Percentiles rank a stretch among this genome's conserved stretches.
phyloP scores from a whole-genome alignment of 2,329 filamentous ascomycete genomes.

The Tolypocladium sp. region DNA sequence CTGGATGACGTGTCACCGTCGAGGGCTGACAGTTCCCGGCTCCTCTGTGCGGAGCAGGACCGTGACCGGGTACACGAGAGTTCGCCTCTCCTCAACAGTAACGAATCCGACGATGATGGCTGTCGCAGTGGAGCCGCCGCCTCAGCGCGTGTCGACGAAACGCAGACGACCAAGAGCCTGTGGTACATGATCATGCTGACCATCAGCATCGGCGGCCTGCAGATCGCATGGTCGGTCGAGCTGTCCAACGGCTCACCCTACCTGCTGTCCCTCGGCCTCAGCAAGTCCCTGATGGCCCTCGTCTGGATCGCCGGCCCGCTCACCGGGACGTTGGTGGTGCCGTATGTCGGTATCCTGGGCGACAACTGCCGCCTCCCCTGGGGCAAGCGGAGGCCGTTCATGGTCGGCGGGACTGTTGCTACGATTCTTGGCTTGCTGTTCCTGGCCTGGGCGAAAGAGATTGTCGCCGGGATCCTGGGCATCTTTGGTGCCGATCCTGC shows the following conservation, averaged over 20 bases:
- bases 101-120: background rate
- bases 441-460: conserved; percentile 66
- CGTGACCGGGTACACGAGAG: conserved; percentile 15
- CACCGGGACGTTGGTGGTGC: conserved; percentile 70
- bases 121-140: background rate
- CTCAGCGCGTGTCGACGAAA: conserved; percentile 12
- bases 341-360: conserved; percentile 73
- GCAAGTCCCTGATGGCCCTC: conserved; percentile 72
- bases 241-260: conserved; percentile 87
- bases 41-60: conserved; percentile 8
- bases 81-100: conserved; percentile 18
- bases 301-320: conserved; percentile 80
- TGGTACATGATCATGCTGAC: conserved; percentile 85
- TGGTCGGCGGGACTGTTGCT: conserved; percentile 59
- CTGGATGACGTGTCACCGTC: background rate
- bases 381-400: conserved; percentile 77
- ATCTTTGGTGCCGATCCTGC: conserved; percentile 63
- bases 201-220: conserved; percentile 76
- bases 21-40: background rate
- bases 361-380: conserved; percentile 66
- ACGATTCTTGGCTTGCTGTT: conserved; percentile 60
- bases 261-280: conserved; percentile 69
- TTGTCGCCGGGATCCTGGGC: conserved; percentile 56
- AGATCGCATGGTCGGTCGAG: conserved; percentile 94
- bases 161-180: conserved; percentile 64